Percentiles rank a stretch among this genome's conserved stretches.
These are phyloP conservation scores for Zelonia costaricensis DNA, from an alignment of 208 protist genomes.

Conservation along the genomic window DNA sequence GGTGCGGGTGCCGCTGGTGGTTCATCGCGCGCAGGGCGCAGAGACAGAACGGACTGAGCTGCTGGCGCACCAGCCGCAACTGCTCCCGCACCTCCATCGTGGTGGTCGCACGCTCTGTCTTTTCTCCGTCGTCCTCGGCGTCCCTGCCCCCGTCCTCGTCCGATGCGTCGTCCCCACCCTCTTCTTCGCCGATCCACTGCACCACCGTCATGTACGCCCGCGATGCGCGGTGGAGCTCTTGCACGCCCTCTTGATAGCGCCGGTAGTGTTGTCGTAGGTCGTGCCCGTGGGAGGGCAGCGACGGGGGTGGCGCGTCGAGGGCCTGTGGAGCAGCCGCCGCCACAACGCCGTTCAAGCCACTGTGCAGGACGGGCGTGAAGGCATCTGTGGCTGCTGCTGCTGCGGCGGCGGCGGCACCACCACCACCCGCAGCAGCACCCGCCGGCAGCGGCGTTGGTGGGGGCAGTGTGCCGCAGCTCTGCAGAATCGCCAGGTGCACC, in stretches of 20 bases:
- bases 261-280: slow-evolving; percentile 25
- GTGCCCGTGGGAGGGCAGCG: neutral
- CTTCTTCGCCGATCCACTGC: slow-evolving; percentile 22
- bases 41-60: slow-evolving; percentile 24
- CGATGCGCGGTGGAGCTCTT: slow-evolving; percentile 15
- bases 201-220: slow-evolving; percentile 18
- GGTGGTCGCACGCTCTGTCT: neutral
- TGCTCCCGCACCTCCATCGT: neutral
- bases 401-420: neutral
- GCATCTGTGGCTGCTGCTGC: too few relatives aligned
- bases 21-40: slow-evolving; percentile 5
- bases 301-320: too few relatives aligned
- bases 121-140: too few relatives aligned
- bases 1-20: neutral
- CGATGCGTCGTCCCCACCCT: neutral
- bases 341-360: too few relatives aligned
- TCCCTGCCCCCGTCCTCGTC: neutral
- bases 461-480: slow-evolving; percentile 12
- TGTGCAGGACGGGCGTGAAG: too few relatives aligned
- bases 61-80: slow-evolving; percentile 13
- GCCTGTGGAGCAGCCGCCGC: too few relatives aligned
- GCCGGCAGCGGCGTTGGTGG: slow-evolving; percentile 4
- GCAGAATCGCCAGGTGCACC: slow-evolving; percentile 42
- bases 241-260: slow-evolving; percentile 28
- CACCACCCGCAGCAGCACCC: neutral